These are phyloP conservation scores for Corinectria fuckeliana DNA, from an alignment of 2,329 filamentous ascomycete genomes.

Conservation along the genomic window DNA sequence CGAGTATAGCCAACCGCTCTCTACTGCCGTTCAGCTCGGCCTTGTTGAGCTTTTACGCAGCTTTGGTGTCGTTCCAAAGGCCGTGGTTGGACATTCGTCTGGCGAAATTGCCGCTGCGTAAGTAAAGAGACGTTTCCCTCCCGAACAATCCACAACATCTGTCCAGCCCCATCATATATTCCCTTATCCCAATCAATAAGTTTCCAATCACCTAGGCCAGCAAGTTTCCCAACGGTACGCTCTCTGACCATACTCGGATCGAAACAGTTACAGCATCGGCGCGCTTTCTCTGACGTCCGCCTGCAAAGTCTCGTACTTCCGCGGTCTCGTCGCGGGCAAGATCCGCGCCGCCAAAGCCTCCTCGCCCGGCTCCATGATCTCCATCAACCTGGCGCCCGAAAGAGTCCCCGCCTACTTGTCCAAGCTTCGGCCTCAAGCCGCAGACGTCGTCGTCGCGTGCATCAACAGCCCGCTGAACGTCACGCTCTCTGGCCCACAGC, in stretches of 20 bases:
- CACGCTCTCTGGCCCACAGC: slow-evolving; percentile 54
- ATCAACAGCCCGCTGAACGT: slow-evolving; percentile 56
- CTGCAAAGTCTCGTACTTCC: slow-evolving; percentile 52
- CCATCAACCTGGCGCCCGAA: not conserved
- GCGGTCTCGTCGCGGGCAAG: slow-evolving; percentile 33
- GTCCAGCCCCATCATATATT: not conserved
- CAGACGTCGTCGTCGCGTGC: slow-evolving; percentile 43
- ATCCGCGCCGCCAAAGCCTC: not conserved
- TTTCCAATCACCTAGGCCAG: not conserved
- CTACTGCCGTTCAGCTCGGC: slow-evolving; percentile 49
- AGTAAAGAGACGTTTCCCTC: not conserved
- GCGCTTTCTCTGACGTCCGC: slow-evolving; percentile 36
- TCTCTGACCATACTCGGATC: not conserved
- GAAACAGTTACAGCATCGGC: not conserved
- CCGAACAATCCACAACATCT: not conserved
- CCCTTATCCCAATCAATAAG: not conserved
- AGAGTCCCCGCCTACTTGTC: not conserved
- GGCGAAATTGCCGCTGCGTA: slow-evolving; percentile 55
- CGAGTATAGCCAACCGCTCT: not conserved
- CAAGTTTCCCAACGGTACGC: not conserved
- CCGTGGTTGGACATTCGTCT: slow-evolving; percentile 51
- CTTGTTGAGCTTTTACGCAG: slow-evolving; percentile 49
- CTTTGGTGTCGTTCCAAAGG: slow-evolving; percentile 45
- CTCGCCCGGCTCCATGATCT: not conserved
- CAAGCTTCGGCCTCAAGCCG: not conserved